phyloP scores from a whole-genome alignment of 768 basidiomycete genomes.

The Peribolospora kevripleyi region DNA sequence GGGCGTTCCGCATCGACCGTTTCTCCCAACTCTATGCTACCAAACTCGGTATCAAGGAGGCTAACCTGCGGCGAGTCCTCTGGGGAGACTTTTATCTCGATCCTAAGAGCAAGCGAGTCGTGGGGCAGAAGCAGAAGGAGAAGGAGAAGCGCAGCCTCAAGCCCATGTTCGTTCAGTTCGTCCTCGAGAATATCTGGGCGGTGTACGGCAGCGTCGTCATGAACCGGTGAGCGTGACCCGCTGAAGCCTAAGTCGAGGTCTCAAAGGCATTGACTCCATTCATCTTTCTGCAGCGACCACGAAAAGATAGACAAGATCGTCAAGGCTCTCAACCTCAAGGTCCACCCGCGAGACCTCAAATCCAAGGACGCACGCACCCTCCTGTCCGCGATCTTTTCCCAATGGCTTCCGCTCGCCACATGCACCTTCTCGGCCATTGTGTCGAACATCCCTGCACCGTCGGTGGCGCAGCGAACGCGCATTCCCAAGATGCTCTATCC shows the following conservation, averaged over 20 bases:
- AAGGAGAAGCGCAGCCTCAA: conserved; percentile 55
- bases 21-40: conserved; percentile 79
- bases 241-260: not conserved
- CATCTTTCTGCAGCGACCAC: conserved; percentile 35
- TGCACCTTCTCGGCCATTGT: conserved; percentile 76
- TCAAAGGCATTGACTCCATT: not conserved
- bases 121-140: conserved; percentile 62
- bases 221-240: conserved; percentile 46
- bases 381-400: conserved; percentile 64
- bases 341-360: conserved; percentile 66
- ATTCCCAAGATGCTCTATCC: conserved; percentile 84
- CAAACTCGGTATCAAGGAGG: conserved; percentile 75
- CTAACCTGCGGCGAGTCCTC: conserved; percentile 54
- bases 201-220: conserved; percentile 74
- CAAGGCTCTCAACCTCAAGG: conserved; percentile 49
- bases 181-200: conserved; percentile 90
- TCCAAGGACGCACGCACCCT: conserved; percentile 71
- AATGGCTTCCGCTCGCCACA: conserved; percentile 88
- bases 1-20: conserved; percentile 84
- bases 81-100: conserved; percentile 98
- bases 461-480: conserved; percentile 50
- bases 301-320: conserved; percentile 80
- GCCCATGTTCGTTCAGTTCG: conserved; percentile 88
- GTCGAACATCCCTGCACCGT: conserved; percentile 77
- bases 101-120: conserved; percentile 78